Evolutionary conservation across 306 rosid genomes (phyloP).

Genomic region (Spatholobus suberectus): DNA sequence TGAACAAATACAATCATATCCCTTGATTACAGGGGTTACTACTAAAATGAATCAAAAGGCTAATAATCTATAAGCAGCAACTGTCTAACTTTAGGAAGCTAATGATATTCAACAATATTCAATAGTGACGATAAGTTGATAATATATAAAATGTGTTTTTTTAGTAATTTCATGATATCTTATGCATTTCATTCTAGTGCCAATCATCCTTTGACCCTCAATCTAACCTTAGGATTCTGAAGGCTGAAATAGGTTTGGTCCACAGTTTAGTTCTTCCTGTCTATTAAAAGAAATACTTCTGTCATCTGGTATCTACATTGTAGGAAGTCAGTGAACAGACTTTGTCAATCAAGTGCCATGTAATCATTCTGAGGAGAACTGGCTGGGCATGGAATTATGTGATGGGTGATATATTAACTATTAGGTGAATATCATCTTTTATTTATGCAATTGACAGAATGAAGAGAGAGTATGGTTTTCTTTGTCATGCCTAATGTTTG

Average conservation of each 20-base stretch:
- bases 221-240: slow-evolving; percentile 13
- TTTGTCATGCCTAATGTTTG: background rate
- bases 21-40: background rate
- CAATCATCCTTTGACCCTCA: background rate
- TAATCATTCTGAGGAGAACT: slow-evolving; percentile 17
- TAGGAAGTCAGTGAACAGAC: background rate
- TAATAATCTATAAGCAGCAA: too few species aligned
- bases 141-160: background rate
- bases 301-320: background rate
- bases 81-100: background rate
- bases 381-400: slow-evolving; percentile 4
- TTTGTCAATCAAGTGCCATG: background rate
- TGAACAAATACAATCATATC: background rate
- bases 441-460: background rate
- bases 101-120: background rate
- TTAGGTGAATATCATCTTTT: background rate
- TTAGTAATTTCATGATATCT: background rate
- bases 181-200: background rate
- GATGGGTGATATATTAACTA: background rate
- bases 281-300: background rate
- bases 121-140: background rate
- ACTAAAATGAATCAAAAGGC: too few species aligned
- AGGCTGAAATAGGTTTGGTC: slow-evolving; percentile 6
- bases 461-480: background rate
- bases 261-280: too few species aligned